Percentiles rank a stretch among this genome's conserved stretches.
These are phyloP conservation scores for Blumeria hordei DNA, from an alignment of 2,329 filamentous ascomycete genomes.

Conservation along the genomic window DNA sequence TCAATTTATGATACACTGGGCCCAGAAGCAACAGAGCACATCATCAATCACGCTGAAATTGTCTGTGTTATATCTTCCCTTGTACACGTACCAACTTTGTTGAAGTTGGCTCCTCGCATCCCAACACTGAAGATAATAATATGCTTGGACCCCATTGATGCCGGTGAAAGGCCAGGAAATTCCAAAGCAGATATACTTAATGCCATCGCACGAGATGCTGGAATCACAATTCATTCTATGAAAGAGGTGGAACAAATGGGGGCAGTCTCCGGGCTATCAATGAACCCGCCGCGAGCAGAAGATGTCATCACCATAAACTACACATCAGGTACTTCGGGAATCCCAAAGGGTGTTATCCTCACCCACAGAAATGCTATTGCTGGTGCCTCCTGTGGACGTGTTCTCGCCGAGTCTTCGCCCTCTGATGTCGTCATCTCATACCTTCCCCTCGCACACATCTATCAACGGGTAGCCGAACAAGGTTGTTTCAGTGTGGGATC, in stretches of 20 bases:
- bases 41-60: constrained; percentile 73
- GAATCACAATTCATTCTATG: constrained; percentile 59
- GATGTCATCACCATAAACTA: constrained; percentile 82
- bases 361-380: constrained; percentile 64
- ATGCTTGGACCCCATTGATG: constrained; percentile 60
- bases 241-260: constrained; percentile 63
- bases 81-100: constrained; percentile 54
- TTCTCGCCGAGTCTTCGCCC: constrained; percentile 23
- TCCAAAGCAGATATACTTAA: constrained; percentile 63
- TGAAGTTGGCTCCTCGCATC: constrained; percentile 54
- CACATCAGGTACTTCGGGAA: constrained; percentile 64
- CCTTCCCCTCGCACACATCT: constrained; percentile 84
- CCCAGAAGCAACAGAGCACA: constrained; percentile 76
- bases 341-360: constrained; percentile 63
- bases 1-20: constrained; percentile 93
- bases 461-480: constrained; percentile 66
- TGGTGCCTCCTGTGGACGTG: constrained; percentile 36
- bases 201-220: constrained; percentile 46
- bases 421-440: constrained; percentile 58
- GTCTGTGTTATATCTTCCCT: constrained; percentile 55
- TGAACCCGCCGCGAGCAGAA: constrained; percentile 45
- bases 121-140: constrained; percentile 73
- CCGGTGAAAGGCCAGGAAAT: constrained; percentile 49
- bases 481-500: constrained; percentile 45
- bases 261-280: constrained; percentile 39